These are phyloP conservation scores for Excoecaria cochinchinensis DNA, from an alignment of 345 rosid species.

Conservation along the genomic window DNA sequence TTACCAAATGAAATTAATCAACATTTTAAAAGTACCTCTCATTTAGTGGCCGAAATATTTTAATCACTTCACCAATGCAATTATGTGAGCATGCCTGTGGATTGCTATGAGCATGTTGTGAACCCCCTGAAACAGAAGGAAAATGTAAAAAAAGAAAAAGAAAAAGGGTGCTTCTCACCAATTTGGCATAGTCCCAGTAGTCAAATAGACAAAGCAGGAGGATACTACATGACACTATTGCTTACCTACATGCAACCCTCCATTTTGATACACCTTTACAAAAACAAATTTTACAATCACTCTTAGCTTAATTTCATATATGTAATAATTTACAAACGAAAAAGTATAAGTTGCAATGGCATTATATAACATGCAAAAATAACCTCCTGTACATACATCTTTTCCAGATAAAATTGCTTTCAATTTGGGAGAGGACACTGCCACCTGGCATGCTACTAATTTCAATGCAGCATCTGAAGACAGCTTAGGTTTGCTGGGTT, in stretches of 20 bases:
- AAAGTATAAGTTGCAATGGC: slow-evolving; percentile 2
- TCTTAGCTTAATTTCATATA: slow-evolving; percentile 4
- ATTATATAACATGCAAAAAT: not conserved
- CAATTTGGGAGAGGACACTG: slow-evolving; percentile 54
- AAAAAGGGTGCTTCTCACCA: not conserved
- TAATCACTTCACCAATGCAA: slow-evolving; percentile 75
- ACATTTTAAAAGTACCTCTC: slow-evolving; percentile 42
- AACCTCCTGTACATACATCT: slow-evolving; percentile 36
- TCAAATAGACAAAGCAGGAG: slow-evolving; percentile 10
- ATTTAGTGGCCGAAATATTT: slow-evolving; percentile 42
- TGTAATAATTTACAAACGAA: not conserved
- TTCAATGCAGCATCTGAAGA: slow-evolving; percentile 63
- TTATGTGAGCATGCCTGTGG: slow-evolving; percentile 27
- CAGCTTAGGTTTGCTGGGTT: slow-evolving; percentile 60
- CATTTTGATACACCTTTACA: slow-evolving; percentile 54
- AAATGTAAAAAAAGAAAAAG: not conserved
- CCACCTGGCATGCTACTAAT: slow-evolving; percentile 63
- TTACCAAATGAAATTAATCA: not conserved
- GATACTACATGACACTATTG: not conserved
- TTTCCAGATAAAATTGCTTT: slow-evolving; percentile 44
- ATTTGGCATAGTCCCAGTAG: slow-evolving; percentile 1
- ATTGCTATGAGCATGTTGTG: slow-evolving; percentile 31
- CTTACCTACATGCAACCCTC: slow-evolving; percentile 54
- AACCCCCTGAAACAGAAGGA: slow-evolving; percentile 42
- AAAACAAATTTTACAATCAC: slow-evolving; percentile 31